Percentiles rank a stretch among this genome's conserved stretches.
Conservation (phyloP, 1,139 yeast species). For the Candida labiduridarum region DNA sequence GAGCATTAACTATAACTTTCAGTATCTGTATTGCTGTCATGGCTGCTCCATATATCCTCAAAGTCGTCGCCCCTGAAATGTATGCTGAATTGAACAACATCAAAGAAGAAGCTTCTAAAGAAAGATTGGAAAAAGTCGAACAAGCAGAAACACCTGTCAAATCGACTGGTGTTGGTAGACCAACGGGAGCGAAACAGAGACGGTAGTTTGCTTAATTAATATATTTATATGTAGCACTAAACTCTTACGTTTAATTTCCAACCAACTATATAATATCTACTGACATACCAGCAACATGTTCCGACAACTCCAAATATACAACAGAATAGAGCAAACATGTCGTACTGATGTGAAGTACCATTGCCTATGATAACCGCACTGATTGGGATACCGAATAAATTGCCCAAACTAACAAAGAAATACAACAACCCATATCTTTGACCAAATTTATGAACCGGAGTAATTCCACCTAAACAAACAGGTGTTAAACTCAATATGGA, state of each 20-base stretch:
- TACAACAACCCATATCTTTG: conserved; percentile 43
- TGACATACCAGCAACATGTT: conserved; percentile 21
- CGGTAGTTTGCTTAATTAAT: conserved; percentile 6
- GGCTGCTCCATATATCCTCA: conserved; percentile 36
- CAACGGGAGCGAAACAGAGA: conserved; percentile 13
- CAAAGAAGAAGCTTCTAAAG: conserved; percentile 17
- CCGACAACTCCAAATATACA: conserved; percentile 25
- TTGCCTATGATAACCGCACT: conserved; percentile 53
- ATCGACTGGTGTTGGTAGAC: conserved; percentile 10
- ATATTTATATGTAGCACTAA: conserved; percentile 9
- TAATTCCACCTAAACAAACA: conserved; percentile 39
- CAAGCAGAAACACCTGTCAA: conserved; percentile 8
- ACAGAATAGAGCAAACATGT: conserved; percentile 28
- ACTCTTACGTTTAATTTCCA: conserved; percentile 23
- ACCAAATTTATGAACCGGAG: conserved; percentile 35
- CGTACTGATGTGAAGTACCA: conserved; percentile 24
- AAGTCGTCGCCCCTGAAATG: conserved; percentile 39
- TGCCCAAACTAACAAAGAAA: conserved; percentile 42
- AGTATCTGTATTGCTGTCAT: conserved; percentile 31
- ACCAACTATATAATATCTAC: conserved; percentile 26
- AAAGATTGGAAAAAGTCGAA: conserved; percentile 12
- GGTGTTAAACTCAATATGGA: conserved; percentile 36
- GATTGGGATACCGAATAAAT: conserved; percentile 40
- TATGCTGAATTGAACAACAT: conserved; percentile 37
- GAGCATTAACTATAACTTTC: conserved; percentile 38